Evolutionary conservation across 371 early-diverging fungal species (phyloP), one percentile per base, ranked within the genome.

Genomic region (Capniomyces stellatus): DNA sequence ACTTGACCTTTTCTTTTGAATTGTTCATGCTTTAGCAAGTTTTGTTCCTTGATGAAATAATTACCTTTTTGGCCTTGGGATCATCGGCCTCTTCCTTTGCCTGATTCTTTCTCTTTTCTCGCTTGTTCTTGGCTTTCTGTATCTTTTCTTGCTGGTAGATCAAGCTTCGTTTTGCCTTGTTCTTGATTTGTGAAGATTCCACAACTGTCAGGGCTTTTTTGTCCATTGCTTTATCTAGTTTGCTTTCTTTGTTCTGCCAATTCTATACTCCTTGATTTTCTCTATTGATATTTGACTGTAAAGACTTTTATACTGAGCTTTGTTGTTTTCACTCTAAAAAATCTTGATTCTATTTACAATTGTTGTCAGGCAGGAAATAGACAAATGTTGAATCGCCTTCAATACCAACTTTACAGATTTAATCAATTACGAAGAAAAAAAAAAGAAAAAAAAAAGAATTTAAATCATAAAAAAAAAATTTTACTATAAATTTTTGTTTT

Each of bases 71-170:
- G 56, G 87, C 75, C 58, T 83, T 83, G 1, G 94, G 95, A 70
- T 92, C 77, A 51, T 77, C 78, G 21, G 67, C 73, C 68, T 98
- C 98, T 47, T 77, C 82, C 63, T 92, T 89, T 46, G 77, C 76
- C 15, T 71, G 60, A 47, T 72, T 67, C 55, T 75, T 73, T 48
- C 92, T 74, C 41, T 75, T 70, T 62, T 81, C 74, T 15, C 82
- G 64, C 73, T 94, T 89, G n/a, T 60, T 62, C 51, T 80, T 79
- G 43, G 73, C 77, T 64, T 87, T 85, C 43, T 78, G 82, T 12
- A 72, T 57, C 51, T 77, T 83, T 42, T 75, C 75, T 58, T 82
- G 82, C 54, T 75, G 73, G 60, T 76, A 82, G 3, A 92, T 64
- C 58, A 84, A 77, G 43, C 78, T 78, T 54, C 96, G 78, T 66